Evolutionary conservation across 148 eudicot genomes (phyloP).

Genomic region (Nepenthes mirabilis): DNA sequence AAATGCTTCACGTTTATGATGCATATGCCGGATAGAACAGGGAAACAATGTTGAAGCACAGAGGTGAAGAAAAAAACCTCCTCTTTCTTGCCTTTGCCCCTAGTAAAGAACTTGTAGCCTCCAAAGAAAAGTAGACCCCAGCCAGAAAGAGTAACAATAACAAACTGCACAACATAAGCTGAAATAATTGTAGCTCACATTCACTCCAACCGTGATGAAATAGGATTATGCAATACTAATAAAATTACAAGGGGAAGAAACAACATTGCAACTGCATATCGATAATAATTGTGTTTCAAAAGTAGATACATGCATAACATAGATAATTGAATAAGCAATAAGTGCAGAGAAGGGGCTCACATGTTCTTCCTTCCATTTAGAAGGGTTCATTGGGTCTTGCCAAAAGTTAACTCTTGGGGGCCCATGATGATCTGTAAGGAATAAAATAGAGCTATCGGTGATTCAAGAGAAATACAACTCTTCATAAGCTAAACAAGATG

Average conservation of each 20-base stretch:
- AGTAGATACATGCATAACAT: too few species aligned
- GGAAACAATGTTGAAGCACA: neutral
- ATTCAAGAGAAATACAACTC: neutral
- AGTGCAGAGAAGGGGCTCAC: conserved; percentile 24
- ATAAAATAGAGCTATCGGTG: conserved; percentile 7
- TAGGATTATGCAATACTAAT: too few species aligned
- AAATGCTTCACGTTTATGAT: neutral
- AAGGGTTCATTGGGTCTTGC: conserved; percentile 70
- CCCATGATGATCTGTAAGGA: conserved; percentile 60
- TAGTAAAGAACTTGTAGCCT: conserved; percentile 21
- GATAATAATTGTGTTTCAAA: too few species aligned
- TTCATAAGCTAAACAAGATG: too few species aligned
- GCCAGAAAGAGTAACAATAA: conserved; percentile 31
- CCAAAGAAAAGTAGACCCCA: conserved; percentile 29
- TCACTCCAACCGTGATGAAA: neutral
- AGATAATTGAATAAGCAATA: too few species aligned
- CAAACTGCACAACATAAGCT: conserved; percentile 22
- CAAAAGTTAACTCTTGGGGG: conserved; percentile 51
- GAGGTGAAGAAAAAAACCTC: conserved; percentile 28
- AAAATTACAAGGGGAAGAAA: too few species aligned
- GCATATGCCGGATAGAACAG: neutral
- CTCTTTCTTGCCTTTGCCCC: conserved; percentile 19
- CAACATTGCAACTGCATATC: too few species aligned
- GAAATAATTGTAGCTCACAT: conserved; percentile 5
- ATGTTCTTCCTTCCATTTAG: conserved; percentile 88